Evolutionary conservation across 2,329 filamentous ascomycete species (phyloP), one percentile per base, ranked within the genome.

Genomic region (Hypoxylon sp.): DNA sequence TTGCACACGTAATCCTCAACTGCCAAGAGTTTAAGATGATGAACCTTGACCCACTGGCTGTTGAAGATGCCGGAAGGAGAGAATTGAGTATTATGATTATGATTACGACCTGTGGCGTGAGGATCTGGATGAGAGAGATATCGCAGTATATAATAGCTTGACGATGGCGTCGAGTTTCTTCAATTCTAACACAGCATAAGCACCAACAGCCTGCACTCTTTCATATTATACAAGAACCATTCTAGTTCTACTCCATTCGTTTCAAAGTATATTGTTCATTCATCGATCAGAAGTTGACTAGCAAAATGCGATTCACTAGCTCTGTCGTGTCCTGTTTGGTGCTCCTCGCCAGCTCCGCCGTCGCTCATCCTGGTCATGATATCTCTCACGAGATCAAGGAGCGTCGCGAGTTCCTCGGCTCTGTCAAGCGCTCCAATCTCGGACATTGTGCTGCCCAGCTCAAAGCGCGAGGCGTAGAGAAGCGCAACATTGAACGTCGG

Each of bases 311-410:
- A 54, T 76, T 77, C 70, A 59, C 63, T 46, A 65, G 54, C 37
- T 68, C 70, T 50, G 55, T 75, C 42, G 39, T 71, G 47, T 62
- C 72, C 24, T 69, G 62, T 63, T 35, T 75, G 39, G 67, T 73
- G 59, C n/a, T 73, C 4, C 60, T 74, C 2, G 61, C 73, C n/a
- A 59, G 65, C 59, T 56, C 52, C 52, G 73, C 51, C 47, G 35
- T 71, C 17, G 83, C 83, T 19, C 83, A 88, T 65, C 85, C 84
- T 1, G 85, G 85, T 66, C 84, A 86, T 67, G 81, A 86, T 56
- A 67, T 84, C 42, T 77, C 77, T 47, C 78, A 84, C 9, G 86
- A 87, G 75, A 81, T 83, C 33, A 80, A 80, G 10, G 83, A 86
- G 76, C 84, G 85, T 37, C 83, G 83, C 29, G 77, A 81, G 0